Percentiles rank a stretch among this genome's conserved stretches.
These are phyloP conservation scores for Westerdykella aurantiaca DNA, from an alignment of 2,329 filamentous ascomycete species.

Conservation along the genomic window DNA sequence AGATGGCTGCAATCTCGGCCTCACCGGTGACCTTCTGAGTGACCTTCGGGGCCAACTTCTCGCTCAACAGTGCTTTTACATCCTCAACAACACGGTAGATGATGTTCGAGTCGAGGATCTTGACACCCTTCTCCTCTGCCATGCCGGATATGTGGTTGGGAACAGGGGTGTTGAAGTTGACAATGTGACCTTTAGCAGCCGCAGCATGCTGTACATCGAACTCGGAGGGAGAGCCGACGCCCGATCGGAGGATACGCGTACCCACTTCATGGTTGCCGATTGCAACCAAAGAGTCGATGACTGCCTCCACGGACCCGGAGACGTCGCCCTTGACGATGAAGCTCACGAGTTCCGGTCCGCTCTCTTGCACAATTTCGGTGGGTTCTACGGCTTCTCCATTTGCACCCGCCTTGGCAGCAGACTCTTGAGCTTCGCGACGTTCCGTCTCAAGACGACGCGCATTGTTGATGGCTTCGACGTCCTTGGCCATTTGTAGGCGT, in stretches of 20 bases:
- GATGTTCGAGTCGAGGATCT: constrained; percentile 77
- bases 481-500: constrained; percentile 57
- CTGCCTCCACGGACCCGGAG: constrained; percentile 86
- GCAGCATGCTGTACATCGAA: constrained; percentile 86
- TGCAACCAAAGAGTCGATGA: constrained; percentile 67
- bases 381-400: constrained; percentile 13
- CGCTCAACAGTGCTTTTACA: constrained; percentile 61
- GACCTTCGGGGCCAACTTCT: constrained; percentile 61
- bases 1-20: constrained; percentile 76
- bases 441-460: constrained; percentile 53
- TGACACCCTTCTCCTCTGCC: constrained; percentile 66
- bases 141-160: constrained; percentile 61
- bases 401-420: constrained; percentile 27
- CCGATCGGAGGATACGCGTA: constrained; percentile 68
- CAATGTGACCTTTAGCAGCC: constrained; percentile 65
- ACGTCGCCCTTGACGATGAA: constrained; percentile 93
- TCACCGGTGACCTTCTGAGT: constrained; percentile 73
- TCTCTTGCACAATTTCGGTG: constrained; percentile 41
- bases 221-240: constrained; percentile 72
- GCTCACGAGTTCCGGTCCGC: constrained; percentile 56
- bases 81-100: constrained; percentile 77
- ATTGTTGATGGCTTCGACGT: constrained; percentile 74
- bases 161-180: constrained; percentile 78
- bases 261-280: constrained; percentile 81
- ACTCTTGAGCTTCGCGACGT: constrained; percentile 55